Base-by-base conservation (phyloP, 2,329 filamentous ascomycete species). In the Didymellaceae sp. region DNA sequence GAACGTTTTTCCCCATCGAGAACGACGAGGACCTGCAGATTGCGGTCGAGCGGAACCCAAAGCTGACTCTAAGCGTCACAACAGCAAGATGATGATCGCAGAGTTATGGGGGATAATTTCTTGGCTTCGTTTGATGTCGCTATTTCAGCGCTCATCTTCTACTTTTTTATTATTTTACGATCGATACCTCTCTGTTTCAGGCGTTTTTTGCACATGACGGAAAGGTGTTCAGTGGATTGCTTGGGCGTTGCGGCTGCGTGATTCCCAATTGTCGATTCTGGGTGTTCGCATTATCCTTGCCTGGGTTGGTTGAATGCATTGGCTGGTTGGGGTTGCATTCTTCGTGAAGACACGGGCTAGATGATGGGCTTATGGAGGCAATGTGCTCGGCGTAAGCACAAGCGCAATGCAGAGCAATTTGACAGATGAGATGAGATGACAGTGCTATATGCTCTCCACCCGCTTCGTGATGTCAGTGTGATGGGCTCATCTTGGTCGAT, bases 21-120 rank as follows among this genome's bases (percentile, higher is more conserved):
- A 91, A 85, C 73, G 86, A 97, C 68, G 82, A 88, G 55, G 91
- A 97, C 70, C 77, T 97, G 43, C 87, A 91, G 58, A 81, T 84
- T 58, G 93, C 93, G 3, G 78, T 97, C 57, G 83, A 89, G 63
- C 80, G 91, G 63, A 96, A 96, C 74, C 87, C 91, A 59, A 97
- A 97, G 77, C 79, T 97, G 57, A 85, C 92, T 45, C 78, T 97
- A 21, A 74, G 70, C 24, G 77, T 80, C 11, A 65, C 63, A 13
- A 65, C 61, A 22, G 48, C 55, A 33, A 54, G 63, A 38, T 65
- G 57, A 58, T 43, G 10, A 30, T 22, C 31, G 7, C 21, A 35
- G 31, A 18, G 30, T 45, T 25, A 20, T 25, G 13, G 22, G 13
- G 26, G 10, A 30, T 22, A 28, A 25, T 43, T 28, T 4, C 40